These are phyloP conservation scores for Kluyveromyces lactis DNA, from an alignment of 805 yeast genomes.

Conservation along the genomic window DNA sequence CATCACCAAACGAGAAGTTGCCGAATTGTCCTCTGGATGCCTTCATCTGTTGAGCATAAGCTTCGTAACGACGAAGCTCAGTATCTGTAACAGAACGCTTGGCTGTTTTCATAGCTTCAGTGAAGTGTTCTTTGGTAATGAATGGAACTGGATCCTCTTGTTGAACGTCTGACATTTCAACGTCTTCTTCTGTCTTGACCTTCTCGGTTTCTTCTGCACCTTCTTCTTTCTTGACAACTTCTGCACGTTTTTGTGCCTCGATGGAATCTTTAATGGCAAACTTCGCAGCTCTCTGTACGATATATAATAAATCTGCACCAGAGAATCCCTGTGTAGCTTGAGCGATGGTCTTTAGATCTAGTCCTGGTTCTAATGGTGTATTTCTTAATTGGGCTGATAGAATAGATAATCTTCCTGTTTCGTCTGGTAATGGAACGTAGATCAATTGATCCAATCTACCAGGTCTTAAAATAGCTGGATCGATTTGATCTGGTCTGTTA, in stretches of 20 bases:
- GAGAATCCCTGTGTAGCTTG: constrained; percentile 95
- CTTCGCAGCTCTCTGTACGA: constrained; percentile 97
- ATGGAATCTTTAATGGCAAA: constrained; percentile 97
- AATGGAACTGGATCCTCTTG: constrained; percentile 88
- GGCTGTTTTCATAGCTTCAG: constrained; percentile 99
- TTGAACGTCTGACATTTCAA: constrained; percentile 30
- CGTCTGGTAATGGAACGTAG: constrained; percentile 97
- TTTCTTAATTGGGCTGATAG: constrained; percentile 94
- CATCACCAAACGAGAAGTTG: constrained; percentile 74
- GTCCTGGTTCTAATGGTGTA: constrained; percentile 96
- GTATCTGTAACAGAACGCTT: constrained; percentile 95
- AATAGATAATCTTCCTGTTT: constrained; percentile 85
- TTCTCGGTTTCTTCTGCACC: constrained; percentile 18
- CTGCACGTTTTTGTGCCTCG: constrained; percentile 59
- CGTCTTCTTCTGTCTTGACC: constrained; percentile 40
- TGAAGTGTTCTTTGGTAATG: constrained; percentile 88
- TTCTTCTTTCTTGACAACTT: constrained; percentile 36
- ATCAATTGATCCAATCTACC: constrained; percentile 98
- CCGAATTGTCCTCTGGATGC: constrained; percentile 93
- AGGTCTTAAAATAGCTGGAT: constrained; percentile 96
- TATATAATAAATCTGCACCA: constrained; percentile 97
- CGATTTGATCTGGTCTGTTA: constrained; percentile 98
- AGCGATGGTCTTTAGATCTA: constrained; percentile 81
- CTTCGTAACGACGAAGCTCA: constrained; percentile 96
- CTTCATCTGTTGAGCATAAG: constrained; percentile 93